Conservation (phyloP, 805 yeast genomes). For the Groenewaldozyma tartarivorans region DNA sequence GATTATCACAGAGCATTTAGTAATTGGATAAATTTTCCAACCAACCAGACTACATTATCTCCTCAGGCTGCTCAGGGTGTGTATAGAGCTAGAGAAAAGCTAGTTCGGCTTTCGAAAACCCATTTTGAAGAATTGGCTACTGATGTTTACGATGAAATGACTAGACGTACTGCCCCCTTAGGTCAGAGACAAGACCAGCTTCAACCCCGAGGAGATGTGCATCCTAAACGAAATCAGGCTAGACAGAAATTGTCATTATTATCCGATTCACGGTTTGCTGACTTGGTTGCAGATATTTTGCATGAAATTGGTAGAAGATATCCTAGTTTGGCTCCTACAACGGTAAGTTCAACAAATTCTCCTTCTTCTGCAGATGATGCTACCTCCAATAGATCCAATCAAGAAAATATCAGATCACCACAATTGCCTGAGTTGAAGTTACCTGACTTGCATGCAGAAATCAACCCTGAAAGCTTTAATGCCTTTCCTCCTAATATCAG, state of each 20-base stretch:
- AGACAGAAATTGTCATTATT: conserved; percentile 81
- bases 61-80: background rate
- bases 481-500: background rate
- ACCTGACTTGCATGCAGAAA: background rate
- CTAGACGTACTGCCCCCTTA: conserved; percentile 44
- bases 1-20: background rate
- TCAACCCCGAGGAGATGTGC: conserved; percentile 64
- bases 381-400: no score
- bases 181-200: conserved; percentile 36
- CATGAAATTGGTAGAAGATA: conserved; percentile 77
- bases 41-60: background rate
- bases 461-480: background rate
- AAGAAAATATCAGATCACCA: background rate
- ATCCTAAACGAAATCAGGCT: conserved; percentile 92
- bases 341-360: background rate
- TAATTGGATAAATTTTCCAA: background rate
- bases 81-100: conserved; percentile 72
- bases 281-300: conserved; percentile 79
- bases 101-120: conserved; percentile 61
- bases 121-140: conserved; percentile 88
- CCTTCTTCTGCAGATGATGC: conserved; percentile 5
- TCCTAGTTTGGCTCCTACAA: conserved; percentile 31
- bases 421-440: background rate
- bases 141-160: conserved; percentile 88
- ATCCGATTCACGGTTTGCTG: conserved; percentile 75